phyloP scores from a whole-genome alignment of 352 stramenopile species.

The Peronospora farinosa region DNA sequence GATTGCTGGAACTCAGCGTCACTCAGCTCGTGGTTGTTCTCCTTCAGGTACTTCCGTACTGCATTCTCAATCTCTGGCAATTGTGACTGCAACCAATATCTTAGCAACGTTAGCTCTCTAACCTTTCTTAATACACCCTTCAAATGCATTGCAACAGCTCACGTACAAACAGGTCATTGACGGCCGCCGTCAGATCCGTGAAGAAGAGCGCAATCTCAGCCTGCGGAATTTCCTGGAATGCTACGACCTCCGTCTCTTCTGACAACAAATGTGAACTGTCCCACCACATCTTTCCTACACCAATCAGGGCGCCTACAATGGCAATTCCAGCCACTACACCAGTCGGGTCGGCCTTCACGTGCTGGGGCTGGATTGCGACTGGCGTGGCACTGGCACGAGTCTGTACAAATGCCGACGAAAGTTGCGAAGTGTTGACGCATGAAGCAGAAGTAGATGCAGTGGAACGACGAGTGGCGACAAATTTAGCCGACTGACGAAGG shows the following conservation, averaged over 20 bases:
- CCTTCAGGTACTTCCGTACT: slow-evolving; percentile 59
- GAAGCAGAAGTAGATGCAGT: slow-evolving; percentile 8
- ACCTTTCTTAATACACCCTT: background rate
- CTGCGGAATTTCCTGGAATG: slow-evolving; percentile 54
- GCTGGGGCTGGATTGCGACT: slow-evolving; percentile 13
- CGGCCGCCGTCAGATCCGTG: slow-evolving; percentile 51
- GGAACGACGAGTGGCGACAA: slow-evolving; percentile 1
- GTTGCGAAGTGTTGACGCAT: background rate
- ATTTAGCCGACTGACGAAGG: slow-evolving; percentile 17
- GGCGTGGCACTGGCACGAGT: slow-evolving; percentile 6
- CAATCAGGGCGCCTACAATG: slow-evolving; percentile 54
- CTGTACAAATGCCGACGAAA: slow-evolving; percentile 8
- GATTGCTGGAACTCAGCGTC: slow-evolving; percentile 74
- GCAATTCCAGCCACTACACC: slow-evolving; percentile 63
- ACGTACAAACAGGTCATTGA: slow-evolving; percentile 68
- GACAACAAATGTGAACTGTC: slow-evolving; percentile 46
- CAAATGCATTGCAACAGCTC: background rate
- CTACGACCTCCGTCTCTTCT: slow-evolving; percentile 2
- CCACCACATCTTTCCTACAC: slow-evolving; percentile 85
- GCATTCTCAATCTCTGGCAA: slow-evolving; percentile 59
- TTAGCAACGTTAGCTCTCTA: slow-evolving; percentile 4
- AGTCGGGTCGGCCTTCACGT: slow-evolving; percentile 49
- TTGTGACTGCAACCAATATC: slow-evolving; percentile 35
- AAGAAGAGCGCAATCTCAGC: slow-evolving; percentile 67
- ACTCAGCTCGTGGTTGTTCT: slow-evolving; percentile 55